Evolutionary conservation across 805 yeast species (phyloP).

Genomic region (Ogataea henricii): DNA sequence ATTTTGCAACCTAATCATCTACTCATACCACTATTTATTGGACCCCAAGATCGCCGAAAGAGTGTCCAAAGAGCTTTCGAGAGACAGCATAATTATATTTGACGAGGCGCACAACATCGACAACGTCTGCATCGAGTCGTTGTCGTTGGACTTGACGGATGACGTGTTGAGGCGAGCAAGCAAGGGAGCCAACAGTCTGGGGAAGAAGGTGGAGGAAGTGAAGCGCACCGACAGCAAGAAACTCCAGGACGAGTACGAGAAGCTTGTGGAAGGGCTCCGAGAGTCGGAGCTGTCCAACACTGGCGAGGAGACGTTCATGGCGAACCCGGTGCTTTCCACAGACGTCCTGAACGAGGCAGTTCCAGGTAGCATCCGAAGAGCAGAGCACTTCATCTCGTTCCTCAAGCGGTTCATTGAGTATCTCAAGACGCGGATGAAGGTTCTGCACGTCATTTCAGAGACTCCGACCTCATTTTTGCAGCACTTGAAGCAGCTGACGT

Average conservation of each 20-base stretch:
- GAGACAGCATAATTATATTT: slow-evolving; percentile 90
- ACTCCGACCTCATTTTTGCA: slow-evolving; percentile 92
- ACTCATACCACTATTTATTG: slow-evolving; percentile 91
- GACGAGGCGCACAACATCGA: slow-evolving; percentile 99
- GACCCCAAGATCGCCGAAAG: slow-evolving; percentile 98
- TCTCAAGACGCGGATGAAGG: slow-evolving; percentile 95
- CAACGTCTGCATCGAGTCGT: slow-evolving; percentile 95
- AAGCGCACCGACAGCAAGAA: slow-evolving; percentile 80
- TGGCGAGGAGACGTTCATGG: slow-evolving; percentile 71
- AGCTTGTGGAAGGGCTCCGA: slow-evolving; percentile 84
- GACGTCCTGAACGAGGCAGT: slow-evolving; percentile 90
- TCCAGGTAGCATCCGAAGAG: slow-evolving; percentile 96
- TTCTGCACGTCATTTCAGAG: slow-evolving; percentile 94
- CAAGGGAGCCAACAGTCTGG: slow-evolving; percentile 78
- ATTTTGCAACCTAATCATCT: slow-evolving; percentile 88
- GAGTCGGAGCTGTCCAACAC: slow-evolving; percentile 67
- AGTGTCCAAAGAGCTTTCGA: slow-evolving; percentile 87
- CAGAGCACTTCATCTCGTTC: slow-evolving; percentile 95
- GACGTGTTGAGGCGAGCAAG: slow-evolving; percentile 86
- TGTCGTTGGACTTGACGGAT: slow-evolving; percentile 89
- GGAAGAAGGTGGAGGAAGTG: slow-evolving; percentile 82
- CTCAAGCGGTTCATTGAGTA: slow-evolving; percentile 91
- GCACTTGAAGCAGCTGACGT: slow-evolving; percentile 90
- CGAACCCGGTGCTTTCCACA: slow-evolving; percentile 83
- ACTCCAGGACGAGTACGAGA: slow-evolving; percentile 87